Evolutionary conservation across 2,329 filamentous ascomycete species (phyloP).

Genomic region (Ophiostoma montium): DNA sequence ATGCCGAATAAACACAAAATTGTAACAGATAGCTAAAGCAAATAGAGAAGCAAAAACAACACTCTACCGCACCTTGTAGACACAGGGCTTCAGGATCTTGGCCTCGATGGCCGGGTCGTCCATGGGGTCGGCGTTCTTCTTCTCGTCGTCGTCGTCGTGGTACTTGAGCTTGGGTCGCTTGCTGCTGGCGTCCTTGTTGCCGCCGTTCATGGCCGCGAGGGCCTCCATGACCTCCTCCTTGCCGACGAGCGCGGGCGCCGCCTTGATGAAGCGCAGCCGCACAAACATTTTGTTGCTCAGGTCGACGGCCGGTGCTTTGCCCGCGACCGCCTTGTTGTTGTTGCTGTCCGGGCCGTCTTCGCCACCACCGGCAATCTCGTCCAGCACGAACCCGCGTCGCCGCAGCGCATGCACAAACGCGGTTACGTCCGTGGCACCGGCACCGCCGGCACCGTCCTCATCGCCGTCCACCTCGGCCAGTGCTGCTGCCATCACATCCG

Average conservation of each 20-base stretch:
- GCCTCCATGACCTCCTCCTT: conserved; percentile 43
- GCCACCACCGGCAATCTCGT: conserved; percentile 20
- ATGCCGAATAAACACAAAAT: background rate
- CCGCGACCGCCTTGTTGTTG: conserved; percentile 16
- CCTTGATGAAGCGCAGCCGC: conserved; percentile 87
- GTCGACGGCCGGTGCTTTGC: conserved; percentile 44
- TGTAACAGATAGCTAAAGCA: background rate
- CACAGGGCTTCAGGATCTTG: conserved; percentile 72
- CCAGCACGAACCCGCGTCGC: conserved; percentile 71
- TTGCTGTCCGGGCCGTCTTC: conserved; percentile 29
- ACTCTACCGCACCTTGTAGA: conserved; percentile 73
- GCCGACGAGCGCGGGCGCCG: conserved; percentile 56
- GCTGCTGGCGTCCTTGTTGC: conserved; percentile 2
- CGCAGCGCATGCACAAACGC: conserved; percentile 75
- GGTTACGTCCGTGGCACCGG: conserved; percentile 69
- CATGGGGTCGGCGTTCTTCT: conserved; percentile 38
- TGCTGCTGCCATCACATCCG: conserved; percentile 60
- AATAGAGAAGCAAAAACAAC: background rate
- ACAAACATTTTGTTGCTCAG: conserved; percentile 97
- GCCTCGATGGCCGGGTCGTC: conserved; percentile 47
- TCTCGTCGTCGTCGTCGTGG: conserved; percentile 40
- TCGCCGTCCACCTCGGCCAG: conserved; percentile 45
- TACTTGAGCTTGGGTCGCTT: conserved; percentile 39
- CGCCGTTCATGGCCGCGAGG: conserved; percentile 4
- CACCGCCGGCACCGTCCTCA: conserved; percentile 43